Evolutionary conservation across 2,329 filamentous ascomycete species (phyloP), one percentile per base, ranked within the genome.

Genomic region (Colletotrichum lini): DNA sequence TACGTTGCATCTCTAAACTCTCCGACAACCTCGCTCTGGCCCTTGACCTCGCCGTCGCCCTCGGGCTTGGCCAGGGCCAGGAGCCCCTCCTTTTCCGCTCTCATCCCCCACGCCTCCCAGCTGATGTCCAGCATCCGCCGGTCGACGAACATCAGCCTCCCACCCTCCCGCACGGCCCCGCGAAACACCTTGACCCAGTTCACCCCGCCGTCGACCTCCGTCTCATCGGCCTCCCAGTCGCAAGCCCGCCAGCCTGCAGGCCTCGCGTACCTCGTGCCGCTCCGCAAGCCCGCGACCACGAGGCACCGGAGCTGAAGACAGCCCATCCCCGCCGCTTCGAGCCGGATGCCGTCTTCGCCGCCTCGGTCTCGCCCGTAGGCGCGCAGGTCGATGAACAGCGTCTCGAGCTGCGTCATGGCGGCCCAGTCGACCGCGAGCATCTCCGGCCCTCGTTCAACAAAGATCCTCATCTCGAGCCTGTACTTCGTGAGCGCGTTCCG

Each of bases 111-210:
- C 13, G 8, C 23, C 30, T 63, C 50, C 70, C 70, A 73, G 30
- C 62, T 45, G 38, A 72, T 54, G 15, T 63, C 45, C 2, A 47
- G 5, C 2, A 69, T 47, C 10, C 69, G 59, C 40, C 52, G 54
- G 4, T 73, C 72, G 13, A 73, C 58, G 13, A 73, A 66, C 49
- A 73, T 23, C 44, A 73, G 4, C 30, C 35, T 38, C 6, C 72
- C 72, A 18, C 61, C 65, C 42, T 72, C 59, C 10, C 57, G 54
- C 21, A 73, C 35, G 9, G 70, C 70, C 56, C 65, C 65, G 23
- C 57, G 45, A 40, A 73, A 69, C 57, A 54, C 69, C 54, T 67
- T 64, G 58, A 70, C 60, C 70, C 72, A 73, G 26, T 73, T 72
- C n/a, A 72, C 26, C 26, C 21, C 45, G 45, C 57, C 59, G 7